Evolutionary conservation across 352 stramenopile species (phyloP).

Genomic region (Thraustochytrium striatum): DNA sequence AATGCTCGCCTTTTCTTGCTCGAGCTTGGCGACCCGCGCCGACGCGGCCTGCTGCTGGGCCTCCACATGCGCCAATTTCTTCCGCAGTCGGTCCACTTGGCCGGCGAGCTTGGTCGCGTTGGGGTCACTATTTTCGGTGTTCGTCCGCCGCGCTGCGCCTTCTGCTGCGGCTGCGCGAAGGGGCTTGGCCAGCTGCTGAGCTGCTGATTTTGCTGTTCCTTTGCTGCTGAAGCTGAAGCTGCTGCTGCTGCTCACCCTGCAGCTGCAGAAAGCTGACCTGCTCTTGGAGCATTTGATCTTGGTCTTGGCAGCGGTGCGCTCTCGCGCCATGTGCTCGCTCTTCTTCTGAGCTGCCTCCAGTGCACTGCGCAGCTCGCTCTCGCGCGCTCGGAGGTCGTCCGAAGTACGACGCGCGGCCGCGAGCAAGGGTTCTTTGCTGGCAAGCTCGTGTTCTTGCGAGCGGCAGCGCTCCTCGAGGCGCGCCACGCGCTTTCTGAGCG

Average conservation of each 20-base stretch:
- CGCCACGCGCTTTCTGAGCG: background rate
- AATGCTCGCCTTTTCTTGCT: background rate
- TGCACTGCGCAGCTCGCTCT: background rate
- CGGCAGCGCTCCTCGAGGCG: background rate
- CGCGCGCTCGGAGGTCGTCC: background rate
- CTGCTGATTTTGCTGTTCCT: background rate
- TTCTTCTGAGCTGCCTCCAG: background rate
- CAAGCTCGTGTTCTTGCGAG: background rate
- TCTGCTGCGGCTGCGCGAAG: no score
- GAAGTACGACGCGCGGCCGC: background rate
- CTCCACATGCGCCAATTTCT: background rate
- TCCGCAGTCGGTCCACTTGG: background rate
- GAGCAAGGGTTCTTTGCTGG: background rate
- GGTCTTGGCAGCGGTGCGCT: background rate
- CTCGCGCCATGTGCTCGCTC: background rate
- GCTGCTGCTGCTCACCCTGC: slow-evolving; percentile 11
- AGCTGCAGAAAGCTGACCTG: no score
- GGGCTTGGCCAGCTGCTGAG: background rate
- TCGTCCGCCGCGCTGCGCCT: no score
- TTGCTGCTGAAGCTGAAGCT: background rate
- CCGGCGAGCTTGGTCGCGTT: background rate
- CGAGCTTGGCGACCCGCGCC: background rate
- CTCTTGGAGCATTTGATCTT: no score
- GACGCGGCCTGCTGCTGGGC: background rate
- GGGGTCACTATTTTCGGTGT: no score